phyloP scores from a whole-genome alignment of 2,329 filamentous ascomycete species.

The Penicillium sp. region DNA sequence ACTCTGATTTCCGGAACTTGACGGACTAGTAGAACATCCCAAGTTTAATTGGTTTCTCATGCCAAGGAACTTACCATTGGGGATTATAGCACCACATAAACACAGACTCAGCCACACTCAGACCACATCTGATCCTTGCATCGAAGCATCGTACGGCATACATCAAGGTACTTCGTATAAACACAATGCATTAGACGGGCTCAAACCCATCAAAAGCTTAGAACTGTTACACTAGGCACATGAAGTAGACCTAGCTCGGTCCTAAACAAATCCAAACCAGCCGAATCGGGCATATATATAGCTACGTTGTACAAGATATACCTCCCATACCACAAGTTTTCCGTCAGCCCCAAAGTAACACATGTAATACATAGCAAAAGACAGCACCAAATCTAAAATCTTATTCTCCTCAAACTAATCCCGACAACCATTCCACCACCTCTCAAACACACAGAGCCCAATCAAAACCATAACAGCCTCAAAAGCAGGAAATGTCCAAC shows the following conservation, averaged over 20 bases:
- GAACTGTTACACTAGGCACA: background rate
- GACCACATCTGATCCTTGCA: background rate
- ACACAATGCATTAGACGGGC: background rate
- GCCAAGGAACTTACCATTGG: background rate
- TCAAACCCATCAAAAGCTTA: background rate
- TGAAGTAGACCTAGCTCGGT: background rate
- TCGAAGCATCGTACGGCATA: background rate
- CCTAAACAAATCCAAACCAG: background rate
- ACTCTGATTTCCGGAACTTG: background rate
- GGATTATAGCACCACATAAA: background rate
- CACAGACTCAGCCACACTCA: slow-evolving; percentile 2
- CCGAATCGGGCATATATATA: background rate
- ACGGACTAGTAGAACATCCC: background rate
- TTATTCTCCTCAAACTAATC: background rate
- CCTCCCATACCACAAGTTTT: background rate
- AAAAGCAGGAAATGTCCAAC: slow-evolving; percentile 11
- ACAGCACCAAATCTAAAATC: background rate
- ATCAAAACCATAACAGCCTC: background rate
- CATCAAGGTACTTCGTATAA: background rate
- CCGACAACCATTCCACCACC: background rate
- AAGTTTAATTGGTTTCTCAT: background rate
- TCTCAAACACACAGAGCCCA: background rate
- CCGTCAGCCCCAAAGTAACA: background rate
- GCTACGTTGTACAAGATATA: background rate
- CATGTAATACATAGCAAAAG: background rate